Evolutionary conservation across 2,329 filamentous ascomycete species (phyloP), one percentile per base, ranked within the genome.

Genomic region (Cladophialophora bantiana): DNA sequence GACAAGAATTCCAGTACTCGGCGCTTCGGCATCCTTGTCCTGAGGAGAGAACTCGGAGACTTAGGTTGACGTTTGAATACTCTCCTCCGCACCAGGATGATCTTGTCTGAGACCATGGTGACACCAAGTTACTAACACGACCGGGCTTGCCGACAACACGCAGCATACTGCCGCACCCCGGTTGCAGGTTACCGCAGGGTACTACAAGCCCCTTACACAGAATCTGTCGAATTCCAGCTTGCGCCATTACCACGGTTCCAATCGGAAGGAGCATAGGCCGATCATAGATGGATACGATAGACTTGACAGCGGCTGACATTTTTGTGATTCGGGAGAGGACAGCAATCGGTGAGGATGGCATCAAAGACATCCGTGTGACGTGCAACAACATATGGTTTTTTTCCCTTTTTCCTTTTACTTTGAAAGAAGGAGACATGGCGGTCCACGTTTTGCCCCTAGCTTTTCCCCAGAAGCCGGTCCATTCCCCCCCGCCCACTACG

Each of bases 91-190:
- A 38, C 18, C 35, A 50, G 55, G 60, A 13, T 50, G 9, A 55
- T 55, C 52, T 54, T 20, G 32, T 50, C 59, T 59, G 53, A 62
- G 62, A 53, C 59, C 53, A 55, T 59, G 53, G 62, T 68, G 62
- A 58, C 59, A 68, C 58, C 35, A 42, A 50, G 55, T 59, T 55
- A 34, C 55, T 42, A 65, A 40, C 54, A 31, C 59, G 50, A 56
- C 66, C 59, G 52, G 53, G 36, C 48, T 54, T 56, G 34, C 59
- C 48, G 59, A 61, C 15, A 50, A 61, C 48, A 50, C 36, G 63
- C 63, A 55, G 54, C 56, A 42, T 35, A 50, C 59, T 66, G 45
- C 66, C 66, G 63, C 59, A 56, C 54, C 42, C 50, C 62, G 48
- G 35, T 59, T 59, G 66, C 54, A 55, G 58, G 13, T 34, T 50